Evolutionary conservation across 2,329 filamentous ascomycete genomes (phyloP).

Genomic region (Ceratocystiopsis minuta): DNA sequence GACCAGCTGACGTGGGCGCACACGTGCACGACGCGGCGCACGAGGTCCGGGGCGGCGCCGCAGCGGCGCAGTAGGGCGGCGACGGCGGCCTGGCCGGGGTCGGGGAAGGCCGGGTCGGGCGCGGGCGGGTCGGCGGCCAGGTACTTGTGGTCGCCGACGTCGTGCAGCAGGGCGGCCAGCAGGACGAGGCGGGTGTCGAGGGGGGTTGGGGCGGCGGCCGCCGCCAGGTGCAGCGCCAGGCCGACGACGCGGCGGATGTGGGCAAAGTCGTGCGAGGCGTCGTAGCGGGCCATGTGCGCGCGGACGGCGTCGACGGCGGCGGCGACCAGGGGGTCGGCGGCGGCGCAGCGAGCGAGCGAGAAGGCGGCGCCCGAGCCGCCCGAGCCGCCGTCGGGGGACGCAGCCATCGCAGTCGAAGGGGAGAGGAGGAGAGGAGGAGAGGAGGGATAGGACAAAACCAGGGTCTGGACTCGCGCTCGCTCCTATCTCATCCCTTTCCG

Average conservation of each 20-base stretch:
- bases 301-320: conserved; percentile 45
- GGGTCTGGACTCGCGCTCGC: no score
- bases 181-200: conserved; percentile 40
- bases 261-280: conserved; percentile 73
- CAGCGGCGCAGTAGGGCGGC: conserved; percentile 5
- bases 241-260: conserved; percentile 67
- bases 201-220: neutral
- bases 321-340: conserved; percentile 30
- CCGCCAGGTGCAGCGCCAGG: conserved; percentile 46
- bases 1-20: conserved; percentile 65
- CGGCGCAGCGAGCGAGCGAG: conserved; percentile 14
- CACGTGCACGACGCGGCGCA: conserved; percentile 16
- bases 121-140: conserved; percentile 13
- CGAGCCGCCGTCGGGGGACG: neutral
- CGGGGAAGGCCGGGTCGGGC: neutral
- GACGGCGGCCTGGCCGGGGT: conserved; percentile 5
- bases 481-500: no score
- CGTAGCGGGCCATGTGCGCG: conserved; percentile 58
- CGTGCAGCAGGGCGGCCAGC: conserved; percentile 64
- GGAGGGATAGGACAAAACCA: no score
- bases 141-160: conserved; percentile 80
- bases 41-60: conserved; percentile 17
- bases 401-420: no score
- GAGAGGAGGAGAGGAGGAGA: no score
- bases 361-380: conserved; percentile 1